Base-by-base conservation (phyloP, 139 green algal genomes). In the Volvox reticuliferus region DNA sequence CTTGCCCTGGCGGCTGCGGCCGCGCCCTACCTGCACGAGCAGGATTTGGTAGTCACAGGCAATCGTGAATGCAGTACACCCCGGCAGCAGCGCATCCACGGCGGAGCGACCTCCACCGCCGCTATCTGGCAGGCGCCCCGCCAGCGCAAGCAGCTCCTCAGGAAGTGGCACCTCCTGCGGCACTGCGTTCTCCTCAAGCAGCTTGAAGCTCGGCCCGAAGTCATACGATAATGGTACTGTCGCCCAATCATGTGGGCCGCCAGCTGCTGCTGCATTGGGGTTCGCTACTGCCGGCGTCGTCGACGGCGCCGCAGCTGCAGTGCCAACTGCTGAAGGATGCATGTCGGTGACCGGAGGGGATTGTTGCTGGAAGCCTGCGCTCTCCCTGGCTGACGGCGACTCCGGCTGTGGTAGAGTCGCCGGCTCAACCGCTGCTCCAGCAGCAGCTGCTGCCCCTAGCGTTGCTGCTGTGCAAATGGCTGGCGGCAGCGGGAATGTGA, bases 1-100 rank as follows among this genome's bases (percentile, higher is more conserved):
- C 9, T 5, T 5, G 44, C 44, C 44, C 44, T 9, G 5, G 5
- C 44, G 9, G 44, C 44, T 55, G 9, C 44, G 44, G 44, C 44
- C 44, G 44, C 5, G 65, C 65, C 69, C 12, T 28, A 65, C 36
- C 82, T 88, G 82, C 33, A 88, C 82, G 17, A 88, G 21, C 62
- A 87, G 19, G 61, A 32, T 67, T 35, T 82, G 30, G 33, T 79
- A 63, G 2, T 33, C 69, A 1, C 44, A 36, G 24, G 87, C 28
- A 28, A 87, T 32, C 1, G n/a, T 75, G 62, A 63, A 87, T 35
- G 62, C 82, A 20, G 82, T 87, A 44, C 65, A 75, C 14, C 82
- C 61, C 2, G 62, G 21, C 82, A 87, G 30, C 82, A 73, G 24
- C 44, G 12, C 37, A 26, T 69, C 79, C 2, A 24, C 21, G 22